phyloP scores from a whole-genome alignment of 768 basidiomycete species.

The Lactarius indigo region DNA sequence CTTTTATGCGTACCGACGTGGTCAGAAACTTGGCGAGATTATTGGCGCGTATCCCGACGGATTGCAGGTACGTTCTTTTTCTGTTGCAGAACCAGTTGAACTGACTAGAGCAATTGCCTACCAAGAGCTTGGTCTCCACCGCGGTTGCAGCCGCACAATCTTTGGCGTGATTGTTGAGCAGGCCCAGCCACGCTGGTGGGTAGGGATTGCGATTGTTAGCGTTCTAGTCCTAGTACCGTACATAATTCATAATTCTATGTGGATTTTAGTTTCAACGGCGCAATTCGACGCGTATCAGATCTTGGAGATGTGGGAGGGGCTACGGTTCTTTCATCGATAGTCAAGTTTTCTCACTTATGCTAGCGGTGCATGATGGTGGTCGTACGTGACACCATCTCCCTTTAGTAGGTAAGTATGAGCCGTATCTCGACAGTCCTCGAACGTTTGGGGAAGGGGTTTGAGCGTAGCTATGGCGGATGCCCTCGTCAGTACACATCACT shows the following conservation, averaged over 20 bases:
- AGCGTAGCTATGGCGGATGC: neutral
- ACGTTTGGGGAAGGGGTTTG: neutral
- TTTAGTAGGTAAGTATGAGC: neutral
- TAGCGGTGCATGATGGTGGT: neutral
- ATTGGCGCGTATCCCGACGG: conserved; percentile 8
- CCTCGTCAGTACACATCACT: neutral
- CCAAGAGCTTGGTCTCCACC: conserved; percentile 5
- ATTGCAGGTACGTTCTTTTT: conserved; percentile 6
- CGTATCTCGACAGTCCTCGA: neutral
- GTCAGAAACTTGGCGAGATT: conserved; percentile 14
- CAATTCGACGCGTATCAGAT: neutral
- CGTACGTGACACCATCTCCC: neutral
- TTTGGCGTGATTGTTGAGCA: neutral
- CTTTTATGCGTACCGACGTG: conserved; percentile 18
- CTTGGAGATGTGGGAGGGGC: neutral
- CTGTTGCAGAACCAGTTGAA: neutral
- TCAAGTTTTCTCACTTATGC: neutral
- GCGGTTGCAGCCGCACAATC: conserved; percentile 9
- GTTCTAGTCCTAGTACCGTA: neutral
- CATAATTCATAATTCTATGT: neutral
- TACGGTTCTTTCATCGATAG: neutral
- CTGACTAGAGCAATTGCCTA: neutral
- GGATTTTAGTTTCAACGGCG: neutral
- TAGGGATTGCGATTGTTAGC: neutral
- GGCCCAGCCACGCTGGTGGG: neutral